Evolutionary conservation across 1,284 basidiomycete species (phyloP), one percentile per base, ranked within the genome.

Genomic region (Sporisorium scitamineum): DNA sequence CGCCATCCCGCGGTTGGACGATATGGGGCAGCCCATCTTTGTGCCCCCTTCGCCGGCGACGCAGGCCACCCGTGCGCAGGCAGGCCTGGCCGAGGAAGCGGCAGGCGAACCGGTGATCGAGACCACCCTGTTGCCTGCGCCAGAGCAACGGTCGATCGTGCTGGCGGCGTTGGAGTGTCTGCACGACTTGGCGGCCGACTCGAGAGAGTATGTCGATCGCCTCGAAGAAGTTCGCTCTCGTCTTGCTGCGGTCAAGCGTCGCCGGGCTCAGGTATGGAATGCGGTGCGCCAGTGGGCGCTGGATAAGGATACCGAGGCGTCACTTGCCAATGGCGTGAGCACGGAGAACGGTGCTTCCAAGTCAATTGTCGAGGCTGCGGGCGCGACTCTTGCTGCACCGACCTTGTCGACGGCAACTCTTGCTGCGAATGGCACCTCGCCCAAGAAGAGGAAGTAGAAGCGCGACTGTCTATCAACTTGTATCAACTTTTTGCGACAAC

Each of bases 141-240:
- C 72, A 27, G 76, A 83, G 51, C 84, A 85, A 58, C 70, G 79
- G 1, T 83, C 80, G 1, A 78, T 84, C 44, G 76, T 84, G 44
- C 76, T 80, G 13, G 77, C 80, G 3, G 78, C 83, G 54, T 61
- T 85, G 16, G 78, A 81, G 48, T 84, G 50, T 56, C 80, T 70
- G 50, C 76, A 70, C 59, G 88, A 88, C 70, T 79, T 89, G 37
- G 81, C 87, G 13, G 86, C 86, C 22, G 88, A 89, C 75, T 87
- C 87, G 52, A 81, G 85, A 20, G 88, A 88, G 80, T 89, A 88
- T 76, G 87, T 87, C 60, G 87, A 87, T 59, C 81, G 88, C 14
- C 78, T 89, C 26, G 87, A 88, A 54, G 88, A 89, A 81, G 86
- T 88, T 1, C 82, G 88, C 34, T 85, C 86, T 68, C 74, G 88